Evolutionary conservation across 2,329 filamentous ascomycete genomes (phyloP).

Genomic region (Sordariomycetes sp.): DNA sequence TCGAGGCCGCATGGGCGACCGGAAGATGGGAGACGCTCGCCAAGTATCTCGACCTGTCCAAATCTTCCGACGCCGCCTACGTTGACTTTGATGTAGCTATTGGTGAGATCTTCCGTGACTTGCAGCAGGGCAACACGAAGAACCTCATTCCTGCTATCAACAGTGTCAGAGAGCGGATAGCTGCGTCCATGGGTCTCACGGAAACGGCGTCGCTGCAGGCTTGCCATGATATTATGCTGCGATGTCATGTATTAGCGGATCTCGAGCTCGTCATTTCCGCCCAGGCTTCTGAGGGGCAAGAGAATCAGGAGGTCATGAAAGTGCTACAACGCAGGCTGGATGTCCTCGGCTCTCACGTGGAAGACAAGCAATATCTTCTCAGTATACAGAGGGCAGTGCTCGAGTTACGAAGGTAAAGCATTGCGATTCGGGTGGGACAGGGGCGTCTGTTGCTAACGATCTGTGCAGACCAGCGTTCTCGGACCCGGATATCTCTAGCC

Average conservation of each 20-base stretch:
- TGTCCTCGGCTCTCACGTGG: constrained; percentile 74
- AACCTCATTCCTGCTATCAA: constrained; percentile 41
- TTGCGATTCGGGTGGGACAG: background rate
- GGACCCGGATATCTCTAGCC: constrained; percentile 61
- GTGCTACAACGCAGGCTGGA: constrained; percentile 59
- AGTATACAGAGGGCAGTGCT: constrained; percentile 78
- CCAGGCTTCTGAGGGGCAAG: constrained; percentile 26
- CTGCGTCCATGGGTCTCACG: constrained; percentile 61
- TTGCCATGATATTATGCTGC: constrained; percentile 74
- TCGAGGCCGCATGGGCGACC: constrained; percentile 87
- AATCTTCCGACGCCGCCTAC: constrained; percentile 17
- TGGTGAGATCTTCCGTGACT: constrained; percentile 43
- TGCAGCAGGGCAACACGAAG: constrained; percentile 37
- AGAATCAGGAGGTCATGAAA: constrained; percentile 17
- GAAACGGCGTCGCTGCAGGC: constrained; percentile 70
- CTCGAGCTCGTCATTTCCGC: constrained; percentile 59
- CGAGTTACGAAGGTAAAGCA: constrained; percentile 54
- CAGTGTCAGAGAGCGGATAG: constrained; percentile 55
- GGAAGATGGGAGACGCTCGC: constrained; percentile 66
- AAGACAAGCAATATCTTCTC: constrained; percentile 88
- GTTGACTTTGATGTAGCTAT: constrained; percentile 75
- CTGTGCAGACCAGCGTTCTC: constrained; percentile 41
- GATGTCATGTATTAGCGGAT: constrained; percentile 78
- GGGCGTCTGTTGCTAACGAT: background rate
- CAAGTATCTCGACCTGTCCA: constrained; percentile 40